A percentile compares a stretch with the other conserved stretches of the same genome.
These are phyloP conservation scores for Boletus sensibilis DNA, from an alignment of 768 basidiomycete species.

Conservation along the genomic window DNA sequence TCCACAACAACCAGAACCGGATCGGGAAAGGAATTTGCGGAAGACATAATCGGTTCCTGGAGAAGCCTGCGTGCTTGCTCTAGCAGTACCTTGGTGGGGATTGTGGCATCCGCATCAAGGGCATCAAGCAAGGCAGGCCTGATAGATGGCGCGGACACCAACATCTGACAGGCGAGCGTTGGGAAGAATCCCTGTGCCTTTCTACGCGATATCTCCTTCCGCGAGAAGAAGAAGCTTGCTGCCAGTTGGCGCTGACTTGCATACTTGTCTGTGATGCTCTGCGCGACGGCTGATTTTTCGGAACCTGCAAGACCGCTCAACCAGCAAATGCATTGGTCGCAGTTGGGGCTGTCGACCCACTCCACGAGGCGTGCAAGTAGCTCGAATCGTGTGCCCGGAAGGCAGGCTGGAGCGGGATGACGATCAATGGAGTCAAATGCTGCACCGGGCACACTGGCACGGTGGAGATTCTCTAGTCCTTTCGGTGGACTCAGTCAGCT, in stretches of 20 bases:
- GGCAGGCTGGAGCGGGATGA: slow-evolving; percentile 15
- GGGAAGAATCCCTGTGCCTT: slow-evolving; percentile 26
- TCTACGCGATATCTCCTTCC: slow-evolving; percentile 19
- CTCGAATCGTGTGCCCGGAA: slow-evolving; percentile 15
- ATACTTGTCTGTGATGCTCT: slow-evolving; percentile 29
- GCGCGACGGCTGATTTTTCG: slow-evolving; percentile 29
- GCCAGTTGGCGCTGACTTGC: slow-evolving; percentile 22
- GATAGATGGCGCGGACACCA: slow-evolving; percentile 16
- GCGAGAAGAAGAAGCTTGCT: slow-evolving; percentile 20
- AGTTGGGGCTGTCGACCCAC: slow-evolving; percentile 12
- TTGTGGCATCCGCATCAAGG: slow-evolving; percentile 20
- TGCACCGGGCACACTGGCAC: slow-evolving; percentile 13
- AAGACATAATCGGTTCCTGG: slow-evolving; percentile 17
- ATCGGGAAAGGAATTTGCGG: slow-evolving; percentile 7
- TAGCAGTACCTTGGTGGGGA: slow-evolving; percentile 23
- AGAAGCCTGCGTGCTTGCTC: slow-evolving; percentile 28
- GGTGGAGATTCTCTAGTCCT: slow-evolving; percentile 17
- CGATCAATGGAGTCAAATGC: slow-evolving; percentile 19
- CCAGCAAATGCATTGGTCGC: slow-evolving; percentile 18
- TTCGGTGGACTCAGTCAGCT: neutral
- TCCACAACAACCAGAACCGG: slow-evolving; percentile 24
- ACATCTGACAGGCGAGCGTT: slow-evolving; percentile 35
- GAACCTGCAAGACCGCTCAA: slow-evolving; percentile 24
- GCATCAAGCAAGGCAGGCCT: slow-evolving; percentile 14
- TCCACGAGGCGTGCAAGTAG: slow-evolving; percentile 14